Conservation (phyloP, 2,329 filamentous ascomycete species). For the Cercospora sp. region DNA sequence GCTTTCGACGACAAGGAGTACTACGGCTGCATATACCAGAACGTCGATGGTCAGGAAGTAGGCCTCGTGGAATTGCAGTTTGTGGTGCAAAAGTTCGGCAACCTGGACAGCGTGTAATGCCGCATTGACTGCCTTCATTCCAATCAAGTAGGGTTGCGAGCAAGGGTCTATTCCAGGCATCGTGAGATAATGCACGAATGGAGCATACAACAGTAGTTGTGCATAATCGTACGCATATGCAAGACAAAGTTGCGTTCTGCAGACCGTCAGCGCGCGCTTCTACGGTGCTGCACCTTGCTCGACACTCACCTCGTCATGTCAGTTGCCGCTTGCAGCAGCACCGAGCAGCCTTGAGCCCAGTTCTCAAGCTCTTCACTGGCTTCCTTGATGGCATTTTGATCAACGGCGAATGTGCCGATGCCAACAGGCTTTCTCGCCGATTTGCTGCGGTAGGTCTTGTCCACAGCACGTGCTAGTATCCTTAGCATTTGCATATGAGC, state of each 20-base stretch:
- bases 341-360: conserved; percentile 17
- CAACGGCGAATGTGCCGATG: conserved; percentile 7
- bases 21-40: conserved; percentile 23
- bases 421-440: conserved; percentile 3
- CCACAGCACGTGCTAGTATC: conserved; percentile 17
- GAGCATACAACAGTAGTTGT: conserved; percentile 23
- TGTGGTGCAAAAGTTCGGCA: conserved; percentile 22
- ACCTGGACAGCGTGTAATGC: conserved; percentile 23
- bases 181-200: conserved; percentile 25
- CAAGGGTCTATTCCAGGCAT: neutral
- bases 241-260: conserved; percentile 25
- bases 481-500: conserved; percentile 22
- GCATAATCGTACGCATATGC: conserved; percentile 22
- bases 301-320: conserved; percentile 22
- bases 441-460: conserved; percentile 6
- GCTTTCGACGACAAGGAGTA: conserved; percentile 21
- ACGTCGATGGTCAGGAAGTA: conserved; percentile 24
- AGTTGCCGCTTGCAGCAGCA: conserved; percentile 17
- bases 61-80: conserved; percentile 23
- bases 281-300: neutral
- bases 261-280: conserved; percentile 3
- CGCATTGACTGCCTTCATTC: conserved; percentile 16
- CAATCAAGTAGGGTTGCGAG: conserved; percentile 13
- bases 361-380: conserved; percentile 18
- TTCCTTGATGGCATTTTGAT: conserved; percentile 9